These are phyloP conservation scores for Geoglossum cookeanum DNA, from an alignment of 2,329 filamentous ascomycete species.

Conservation along the genomic window DNA sequence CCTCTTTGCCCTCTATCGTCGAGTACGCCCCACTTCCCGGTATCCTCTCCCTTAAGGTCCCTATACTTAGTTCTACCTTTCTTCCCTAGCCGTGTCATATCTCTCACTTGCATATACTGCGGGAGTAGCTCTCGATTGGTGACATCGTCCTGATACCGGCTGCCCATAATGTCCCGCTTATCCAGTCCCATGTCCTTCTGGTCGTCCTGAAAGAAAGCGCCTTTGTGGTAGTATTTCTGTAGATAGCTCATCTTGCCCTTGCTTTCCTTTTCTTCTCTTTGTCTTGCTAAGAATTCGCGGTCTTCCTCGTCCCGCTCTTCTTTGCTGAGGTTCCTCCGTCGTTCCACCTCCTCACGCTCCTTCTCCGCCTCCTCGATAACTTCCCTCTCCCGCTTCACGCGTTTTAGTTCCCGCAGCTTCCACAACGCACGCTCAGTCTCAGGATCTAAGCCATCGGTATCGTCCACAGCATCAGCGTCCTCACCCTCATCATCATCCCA, in stretches of 20 bases:
- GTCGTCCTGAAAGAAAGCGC: slow-evolving; percentile 84
- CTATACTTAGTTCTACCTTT: slow-evolving; percentile 83
- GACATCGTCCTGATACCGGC: slow-evolving; percentile 65
- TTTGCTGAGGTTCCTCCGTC: slow-evolving; percentile 65
- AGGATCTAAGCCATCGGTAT: slow-evolving; percentile 70
- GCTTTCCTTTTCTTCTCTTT: slow-evolving; percentile 52
- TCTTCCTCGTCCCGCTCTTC: slow-evolving; percentile 81
- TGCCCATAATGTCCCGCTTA: slow-evolving; percentile 70
- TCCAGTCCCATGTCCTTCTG: slow-evolving; percentile 55
- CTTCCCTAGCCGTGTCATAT: slow-evolving; percentile 83
- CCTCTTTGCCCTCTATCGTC: slow-evolving; percentile 28
- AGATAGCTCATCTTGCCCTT: slow-evolving; percentile 74
- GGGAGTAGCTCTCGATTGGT: slow-evolving; percentile 66
- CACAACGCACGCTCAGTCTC: slow-evolving; percentile 81
- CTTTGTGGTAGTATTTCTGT: slow-evolving; percentile 95
- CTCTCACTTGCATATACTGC: slow-evolving; percentile 78
- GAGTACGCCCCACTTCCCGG: slow-evolving; percentile 61
- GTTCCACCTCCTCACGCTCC: slow-evolving; percentile 76
- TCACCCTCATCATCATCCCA: slow-evolving; percentile 65
- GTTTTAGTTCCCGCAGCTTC: slow-evolving; percentile 79
- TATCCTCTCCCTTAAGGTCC: slow-evolving; percentile 79
- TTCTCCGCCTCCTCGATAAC: slow-evolving; percentile 68
- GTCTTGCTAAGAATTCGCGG: slow-evolving; percentile 51
- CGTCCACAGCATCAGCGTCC: slow-evolving; percentile 60
- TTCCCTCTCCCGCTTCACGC: slow-evolving; percentile 71